Percentiles rank a stretch among this genome's conserved stretches.
phyloP scores from a whole-genome alignment of 108 stramenopile genomes.

The Discostella pseudostelligera region DNA sequence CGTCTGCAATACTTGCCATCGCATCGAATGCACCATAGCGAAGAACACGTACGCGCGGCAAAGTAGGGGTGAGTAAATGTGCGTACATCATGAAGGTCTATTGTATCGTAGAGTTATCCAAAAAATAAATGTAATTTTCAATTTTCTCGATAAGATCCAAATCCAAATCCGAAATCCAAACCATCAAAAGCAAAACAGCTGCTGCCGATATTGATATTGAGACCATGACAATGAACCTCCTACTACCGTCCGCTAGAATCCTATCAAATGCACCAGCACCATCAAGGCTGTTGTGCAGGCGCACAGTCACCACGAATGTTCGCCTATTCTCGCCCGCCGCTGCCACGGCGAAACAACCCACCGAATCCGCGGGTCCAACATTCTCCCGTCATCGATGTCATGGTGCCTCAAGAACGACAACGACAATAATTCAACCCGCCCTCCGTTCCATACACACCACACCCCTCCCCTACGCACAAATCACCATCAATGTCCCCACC shows the following conservation, averaged over 20 bases:
- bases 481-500: conserved; percentile 71
- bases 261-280: not conserved
- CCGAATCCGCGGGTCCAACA: not conserved
- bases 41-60: too few species aligned
- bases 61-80: too few species aligned
- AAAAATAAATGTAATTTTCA: too few species aligned
- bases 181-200: too few species aligned
- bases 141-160: too few species aligned
- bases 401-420: not conserved
- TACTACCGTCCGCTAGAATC: not conserved
- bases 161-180: not conserved
- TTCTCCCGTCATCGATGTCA: not conserved
- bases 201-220: too few species aligned
- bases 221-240: conserved; percentile 1
- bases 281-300: conserved; percentile 3
- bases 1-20: too few species aligned
- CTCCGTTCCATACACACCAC: conserved; percentile 46
- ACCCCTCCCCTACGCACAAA: conserved; percentile 41
- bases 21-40: too few species aligned
- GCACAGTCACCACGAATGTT: not conserved
- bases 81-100: too few species aligned
- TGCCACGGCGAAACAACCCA: not conserved
- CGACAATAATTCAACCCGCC: not conserved
- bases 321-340: not conserved
- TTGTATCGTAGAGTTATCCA: too few species aligned